A percentile compares a stretch with the other conserved stretches of the same genome.
phyloP scores from a whole-genome alignment of 2,329 filamentous ascomycete genomes.

The Ceratocystis cubensis region DNA sequence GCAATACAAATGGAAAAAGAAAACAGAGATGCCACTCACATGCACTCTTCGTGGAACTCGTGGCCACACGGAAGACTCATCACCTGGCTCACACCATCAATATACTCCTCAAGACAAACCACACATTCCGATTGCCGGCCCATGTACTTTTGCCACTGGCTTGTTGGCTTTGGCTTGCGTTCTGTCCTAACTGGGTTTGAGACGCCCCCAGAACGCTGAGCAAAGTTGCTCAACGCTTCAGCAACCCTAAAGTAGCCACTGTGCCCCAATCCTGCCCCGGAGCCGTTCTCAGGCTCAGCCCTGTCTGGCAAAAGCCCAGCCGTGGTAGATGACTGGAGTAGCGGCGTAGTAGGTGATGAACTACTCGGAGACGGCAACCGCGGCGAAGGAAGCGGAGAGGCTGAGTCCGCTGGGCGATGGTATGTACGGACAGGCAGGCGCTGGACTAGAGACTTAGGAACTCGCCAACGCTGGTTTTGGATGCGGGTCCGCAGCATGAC shows the following conservation, averaged over 20 bases:
- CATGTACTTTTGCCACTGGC: constrained; percentile 55
- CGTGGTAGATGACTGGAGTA: constrained; percentile 48
- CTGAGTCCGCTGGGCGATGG: constrained; percentile 56
- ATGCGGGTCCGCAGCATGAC: constrained; percentile 80
- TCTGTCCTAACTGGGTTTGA: not conserved
- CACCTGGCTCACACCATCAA: constrained; percentile 84
- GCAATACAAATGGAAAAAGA: not conserved
- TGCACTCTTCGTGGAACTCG: constrained; percentile 96
- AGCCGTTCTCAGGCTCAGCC: constrained; percentile 35
- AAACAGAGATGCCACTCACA: constrained; percentile 47
- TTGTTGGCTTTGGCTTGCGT: constrained; percentile 23
- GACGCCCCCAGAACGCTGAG: constrained; percentile 24
- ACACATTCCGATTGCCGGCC: constrained; percentile 73
- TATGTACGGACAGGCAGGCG: constrained; percentile 91
- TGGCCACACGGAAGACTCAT: constrained; percentile 97
- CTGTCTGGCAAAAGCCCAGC: not conserved
- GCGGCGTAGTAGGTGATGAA: constrained; percentile 63
- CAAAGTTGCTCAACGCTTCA: constrained; percentile 29
- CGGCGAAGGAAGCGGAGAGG: constrained; percentile 44
- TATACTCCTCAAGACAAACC: constrained; percentile 90
- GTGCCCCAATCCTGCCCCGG: constrained; percentile 36
- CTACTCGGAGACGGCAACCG: constrained; percentile 50
- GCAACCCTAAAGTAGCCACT: constrained; percentile 9
- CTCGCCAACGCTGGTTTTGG: constrained; percentile 79
- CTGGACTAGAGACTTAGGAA: constrained; percentile 93